phyloP scores from a whole-genome alignment of 345 rosid genomes.

The Eucalyptus sp. region DNA sequence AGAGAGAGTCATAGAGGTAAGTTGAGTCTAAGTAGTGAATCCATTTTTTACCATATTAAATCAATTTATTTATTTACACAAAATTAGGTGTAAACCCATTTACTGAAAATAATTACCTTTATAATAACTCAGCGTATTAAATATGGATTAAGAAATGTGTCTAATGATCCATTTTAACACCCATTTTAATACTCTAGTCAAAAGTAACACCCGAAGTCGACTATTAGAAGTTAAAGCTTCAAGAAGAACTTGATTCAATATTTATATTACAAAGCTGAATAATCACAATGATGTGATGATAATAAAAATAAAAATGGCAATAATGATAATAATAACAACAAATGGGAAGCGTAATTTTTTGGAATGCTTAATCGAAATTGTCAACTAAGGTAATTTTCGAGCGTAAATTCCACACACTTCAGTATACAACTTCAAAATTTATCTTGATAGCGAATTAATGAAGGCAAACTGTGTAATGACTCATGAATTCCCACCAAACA shows the following conservation, averaged over 20 bases:
- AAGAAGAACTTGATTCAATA: not conserved
- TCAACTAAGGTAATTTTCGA: not conserved
- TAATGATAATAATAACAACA: too few relatives aligned
- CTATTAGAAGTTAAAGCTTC: not conserved
- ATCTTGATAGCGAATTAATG: not conserved
- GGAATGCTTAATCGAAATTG: not conserved
- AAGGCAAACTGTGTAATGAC: not conserved
- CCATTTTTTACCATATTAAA: too few relatives aligned
- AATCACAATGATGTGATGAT: too few relatives aligned
- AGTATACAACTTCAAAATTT: not conserved
- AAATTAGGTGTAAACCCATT: too few relatives aligned
- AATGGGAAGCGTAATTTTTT: not conserved
- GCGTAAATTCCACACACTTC: not conserved
- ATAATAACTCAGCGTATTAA: too few relatives aligned
- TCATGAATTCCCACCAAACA: not conserved
- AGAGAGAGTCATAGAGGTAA: too few relatives aligned
- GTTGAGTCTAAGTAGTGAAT: too few relatives aligned
- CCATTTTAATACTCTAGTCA: not conserved
- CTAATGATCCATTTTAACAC: too few relatives aligned
- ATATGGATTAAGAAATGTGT: too few relatives aligned
- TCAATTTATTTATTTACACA: too few relatives aligned
- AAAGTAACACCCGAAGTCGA: not conserved
- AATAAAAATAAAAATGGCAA: not conserved
- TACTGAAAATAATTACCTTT: too few relatives aligned
- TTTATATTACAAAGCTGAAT: not conserved